Conservation (phyloP, 2,329 filamentous ascomycete species). For the Botrytis paeoniae region DNA sequence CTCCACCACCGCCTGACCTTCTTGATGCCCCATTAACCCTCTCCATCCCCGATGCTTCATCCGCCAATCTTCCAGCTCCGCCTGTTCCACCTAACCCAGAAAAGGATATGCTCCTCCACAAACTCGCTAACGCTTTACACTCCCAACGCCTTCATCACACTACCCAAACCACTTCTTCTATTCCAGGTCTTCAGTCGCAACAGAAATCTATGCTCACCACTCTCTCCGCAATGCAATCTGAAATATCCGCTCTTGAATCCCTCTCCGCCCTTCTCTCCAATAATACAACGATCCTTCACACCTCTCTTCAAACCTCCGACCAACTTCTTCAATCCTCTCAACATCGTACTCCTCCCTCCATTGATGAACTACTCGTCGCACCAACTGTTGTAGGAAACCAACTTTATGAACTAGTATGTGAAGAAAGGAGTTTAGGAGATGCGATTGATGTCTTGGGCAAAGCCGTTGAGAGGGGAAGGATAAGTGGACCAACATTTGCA, state of each 20-base stretch:
- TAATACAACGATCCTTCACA: constrained; percentile 76
- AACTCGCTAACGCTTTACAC: constrained; percentile 69
- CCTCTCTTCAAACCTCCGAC: constrained; percentile 76
- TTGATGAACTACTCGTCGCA: constrained; percentile 90
- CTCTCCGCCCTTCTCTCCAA: constrained; percentile 68
- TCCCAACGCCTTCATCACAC: constrained; percentile 66
- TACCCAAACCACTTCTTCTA: constrained; percentile 68
- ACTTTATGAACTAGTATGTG: constrained; percentile 82
- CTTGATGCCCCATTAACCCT: constrained; percentile 52
- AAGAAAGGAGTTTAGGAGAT: constrained; percentile 83
- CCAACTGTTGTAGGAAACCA: constrained; percentile 92
- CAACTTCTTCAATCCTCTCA: constrained; percentile 70
- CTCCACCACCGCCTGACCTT: constrained; percentile 48
- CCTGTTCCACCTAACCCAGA: constrained; percentile 94
- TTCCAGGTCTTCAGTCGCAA: constrained; percentile 76
- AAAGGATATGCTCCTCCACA: constrained; percentile 80
- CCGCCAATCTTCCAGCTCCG: constrained; percentile 60
- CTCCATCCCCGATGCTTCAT: constrained; percentile 45
- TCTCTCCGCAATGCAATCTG: constrained; percentile 66
- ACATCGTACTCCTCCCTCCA: constrained; percentile 65
- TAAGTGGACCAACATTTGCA: constrained; percentile 71
- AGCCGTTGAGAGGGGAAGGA: constrained; percentile 69
- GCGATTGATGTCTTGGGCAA: constrained; percentile 78
- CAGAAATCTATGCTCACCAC: constrained; percentile 71
- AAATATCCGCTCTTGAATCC: constrained; percentile 67